Evolutionary conservation across 257 asterid genomes (phyloP).

Genomic region (Solanum pinnatisectum): DNA sequence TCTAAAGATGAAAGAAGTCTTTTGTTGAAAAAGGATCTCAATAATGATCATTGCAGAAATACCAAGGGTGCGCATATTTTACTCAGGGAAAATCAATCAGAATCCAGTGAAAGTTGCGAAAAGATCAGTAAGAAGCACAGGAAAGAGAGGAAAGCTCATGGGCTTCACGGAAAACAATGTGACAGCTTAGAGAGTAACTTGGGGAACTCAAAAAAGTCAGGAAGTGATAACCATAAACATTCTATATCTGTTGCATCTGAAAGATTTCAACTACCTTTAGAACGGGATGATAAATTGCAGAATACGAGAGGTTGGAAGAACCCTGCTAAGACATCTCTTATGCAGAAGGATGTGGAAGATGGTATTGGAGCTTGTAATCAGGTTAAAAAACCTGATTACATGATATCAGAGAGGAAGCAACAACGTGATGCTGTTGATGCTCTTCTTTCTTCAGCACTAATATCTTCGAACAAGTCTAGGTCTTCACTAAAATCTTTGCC

Average conservation of each 20-base stretch:
- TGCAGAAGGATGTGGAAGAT: conserved; percentile 27
- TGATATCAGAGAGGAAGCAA: conserved; percentile 55
- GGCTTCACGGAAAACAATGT: conserved; percentile 7
- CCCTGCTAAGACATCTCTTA: conserved; percentile 25
- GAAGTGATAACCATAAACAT: conserved; percentile 24
- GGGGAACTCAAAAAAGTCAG: conserved; percentile 23
- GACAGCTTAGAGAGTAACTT: conserved; percentile 13
- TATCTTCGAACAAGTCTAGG: conserved; percentile 70
- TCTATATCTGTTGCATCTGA: conserved; percentile 17
- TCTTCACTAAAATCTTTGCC: conserved; percentile 35
- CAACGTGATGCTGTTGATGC: conserved; percentile 94
- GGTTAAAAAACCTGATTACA: conserved; percentile 26
- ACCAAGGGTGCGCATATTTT: conserved; percentile 14
- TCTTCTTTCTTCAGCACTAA: conserved; percentile 84
- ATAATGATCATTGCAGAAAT: conserved; percentile 13
- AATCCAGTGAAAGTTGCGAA: conserved; percentile 2
- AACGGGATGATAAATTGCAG: conserved; percentile 18
- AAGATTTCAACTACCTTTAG: conserved; percentile 14
- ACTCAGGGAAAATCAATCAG: conserved; percentile 18
- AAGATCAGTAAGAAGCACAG: conserved; percentile 15
- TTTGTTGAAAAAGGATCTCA: conserved; percentile 13
- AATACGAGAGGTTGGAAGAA: conserved; percentile 8
- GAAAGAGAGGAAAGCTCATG: conserved; percentile 12
- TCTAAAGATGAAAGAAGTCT: conserved; percentile 17
- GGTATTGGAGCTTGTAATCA: conserved; percentile 21